Conservation (phyloP, 495 filamentous ascomycete species). For the Xylona heveae region DNA sequence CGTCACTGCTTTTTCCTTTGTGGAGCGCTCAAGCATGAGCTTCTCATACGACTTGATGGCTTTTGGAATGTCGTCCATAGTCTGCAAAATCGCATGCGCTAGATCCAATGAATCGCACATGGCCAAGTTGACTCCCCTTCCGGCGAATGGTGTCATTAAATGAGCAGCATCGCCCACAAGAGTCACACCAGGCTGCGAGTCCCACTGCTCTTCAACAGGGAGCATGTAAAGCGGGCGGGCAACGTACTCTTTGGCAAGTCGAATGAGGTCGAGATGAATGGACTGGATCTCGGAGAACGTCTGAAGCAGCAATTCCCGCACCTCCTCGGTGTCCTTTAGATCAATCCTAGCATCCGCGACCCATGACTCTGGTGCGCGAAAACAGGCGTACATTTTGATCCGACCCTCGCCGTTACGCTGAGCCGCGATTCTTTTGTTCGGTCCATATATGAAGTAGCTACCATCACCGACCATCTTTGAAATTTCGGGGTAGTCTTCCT, state of each 20-base stretch:
- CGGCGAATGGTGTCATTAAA: constrained; percentile 25
- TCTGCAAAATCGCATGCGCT: constrained; percentile 24
- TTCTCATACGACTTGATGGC: too few species aligned
- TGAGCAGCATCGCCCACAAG: constrained; percentile 10
- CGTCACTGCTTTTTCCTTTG: too few species aligned
- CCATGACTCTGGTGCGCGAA: constrained; percentile 17
- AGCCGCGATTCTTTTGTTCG: constrained; percentile 17
- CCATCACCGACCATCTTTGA: constrained; percentile 22
- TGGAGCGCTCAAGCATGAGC: too few species aligned
- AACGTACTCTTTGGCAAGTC: constrained; percentile 2
- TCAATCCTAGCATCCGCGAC: constrained; percentile 14
- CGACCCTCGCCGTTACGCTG: constrained; percentile 26
- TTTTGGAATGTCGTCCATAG: too few species aligned
- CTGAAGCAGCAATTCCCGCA: too few species aligned
- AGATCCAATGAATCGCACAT: constrained; percentile 36
- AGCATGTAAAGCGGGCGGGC: constrained; percentile 24
- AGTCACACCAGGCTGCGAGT: constrained; percentile 14
- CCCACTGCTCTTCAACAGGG: constrained; percentile 27
- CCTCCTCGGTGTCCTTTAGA: constrained; percentile 4
- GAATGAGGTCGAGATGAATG: constrained; percentile 7
- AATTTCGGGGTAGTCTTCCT: constrained; percentile 13
- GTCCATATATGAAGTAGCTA: constrained; percentile 20
- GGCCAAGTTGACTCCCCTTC: constrained; percentile 36
- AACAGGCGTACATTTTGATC: constrained; percentile 16
- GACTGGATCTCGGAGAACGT: constrained; percentile 10